phyloP scores from a whole-genome alignment of 306 rosid genomes.

The Lablab purpureus region DNA sequence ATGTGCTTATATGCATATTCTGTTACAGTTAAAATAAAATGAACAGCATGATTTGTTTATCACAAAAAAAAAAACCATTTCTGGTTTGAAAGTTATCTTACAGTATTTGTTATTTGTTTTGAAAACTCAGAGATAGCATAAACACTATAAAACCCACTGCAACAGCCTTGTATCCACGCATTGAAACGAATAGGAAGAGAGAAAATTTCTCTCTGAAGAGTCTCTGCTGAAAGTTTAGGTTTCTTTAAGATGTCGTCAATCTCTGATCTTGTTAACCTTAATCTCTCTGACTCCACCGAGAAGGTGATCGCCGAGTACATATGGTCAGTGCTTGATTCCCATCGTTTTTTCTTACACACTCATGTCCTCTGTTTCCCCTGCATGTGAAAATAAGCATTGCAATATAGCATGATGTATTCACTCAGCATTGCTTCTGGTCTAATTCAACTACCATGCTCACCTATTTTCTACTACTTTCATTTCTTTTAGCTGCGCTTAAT shows the following conservation, averaged over 20 bases:
- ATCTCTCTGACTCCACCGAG: conserved; percentile 68
- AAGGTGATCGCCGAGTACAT: conserved; percentile 86
- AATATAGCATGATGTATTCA: not conserved
- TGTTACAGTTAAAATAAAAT: not conserved
- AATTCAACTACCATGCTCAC: not conserved
- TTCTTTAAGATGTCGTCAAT: conserved; percentile 55
- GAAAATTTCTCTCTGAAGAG: not conserved
- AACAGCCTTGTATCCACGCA: not conserved
- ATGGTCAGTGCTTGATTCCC: conserved; percentile 55
- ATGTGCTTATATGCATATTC: no score
- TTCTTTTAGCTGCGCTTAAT: not conserved
- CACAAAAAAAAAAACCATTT: no score
- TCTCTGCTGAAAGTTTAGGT: conserved; percentile 2
- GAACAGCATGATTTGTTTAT: no score
- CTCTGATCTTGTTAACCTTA: conserved; percentile 74
- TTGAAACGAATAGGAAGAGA: not conserved
- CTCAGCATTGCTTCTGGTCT: not conserved
- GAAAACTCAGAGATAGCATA: not conserved
- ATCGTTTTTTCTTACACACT: not conserved
- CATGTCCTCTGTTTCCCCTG: conserved; percentile 30
- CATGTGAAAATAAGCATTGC: not conserved
- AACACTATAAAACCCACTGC: conserved; percentile 44
- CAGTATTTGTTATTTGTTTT: not conserved
- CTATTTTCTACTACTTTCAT: not conserved
- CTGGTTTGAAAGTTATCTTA: not conserved